Conservation (phyloP, 2,329 filamentous ascomycete genomes). For the Blumeria graminis region DNA sequence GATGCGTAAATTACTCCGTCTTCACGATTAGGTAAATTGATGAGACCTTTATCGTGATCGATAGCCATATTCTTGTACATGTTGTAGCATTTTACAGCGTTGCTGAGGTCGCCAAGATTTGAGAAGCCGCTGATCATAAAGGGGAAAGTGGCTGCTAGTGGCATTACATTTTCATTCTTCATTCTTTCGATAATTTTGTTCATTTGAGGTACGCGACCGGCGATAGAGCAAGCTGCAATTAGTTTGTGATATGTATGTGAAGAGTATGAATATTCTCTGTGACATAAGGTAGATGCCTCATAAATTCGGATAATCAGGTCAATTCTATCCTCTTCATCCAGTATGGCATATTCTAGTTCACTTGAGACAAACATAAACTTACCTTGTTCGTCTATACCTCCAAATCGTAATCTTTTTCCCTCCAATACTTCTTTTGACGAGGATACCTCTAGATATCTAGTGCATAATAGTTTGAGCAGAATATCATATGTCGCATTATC, state of each 20-base stretch:
- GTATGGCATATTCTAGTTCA: slow-evolving; percentile 21
- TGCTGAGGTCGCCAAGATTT: slow-evolving; percentile 53
- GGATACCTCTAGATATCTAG: slow-evolving; percentile 56
- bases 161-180: slow-evolving; percentile 50
- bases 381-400: slow-evolving; percentile 60
- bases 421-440: slow-evolving; percentile 50
- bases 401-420: slow-evolving; percentile 61
- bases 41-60: slow-evolving; percentile 50
- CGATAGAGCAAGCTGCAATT: slow-evolving; percentile 66
- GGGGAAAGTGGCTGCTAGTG: slow-evolving; percentile 63
- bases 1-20: slow-evolving; percentile 75
- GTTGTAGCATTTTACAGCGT: slow-evolving; percentile 84
- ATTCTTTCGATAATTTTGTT: slow-evolving; percentile 76
- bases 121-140: slow-evolving; percentile 92
- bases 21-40: slow-evolving; percentile 42
- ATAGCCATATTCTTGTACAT: slow-evolving; percentile 83
- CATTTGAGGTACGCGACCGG: slow-evolving; percentile 69
- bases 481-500: slow-evolving; percentile 74
- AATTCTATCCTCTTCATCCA: slow-evolving; percentile 34
- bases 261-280: slow-evolving; percentile 37
- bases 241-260: slow-evolving; percentile 66
- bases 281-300: slow-evolving; percentile 41
- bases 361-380: slow-evolving; percentile 77
- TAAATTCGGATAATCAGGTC: slow-evolving; percentile 71
- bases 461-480: slow-evolving; percentile 59